Percentiles rank a stretch among this genome's conserved stretches.
Conservation (phyloP, 306 rosid genomes). For the Ormosia semicastrata region DNA sequence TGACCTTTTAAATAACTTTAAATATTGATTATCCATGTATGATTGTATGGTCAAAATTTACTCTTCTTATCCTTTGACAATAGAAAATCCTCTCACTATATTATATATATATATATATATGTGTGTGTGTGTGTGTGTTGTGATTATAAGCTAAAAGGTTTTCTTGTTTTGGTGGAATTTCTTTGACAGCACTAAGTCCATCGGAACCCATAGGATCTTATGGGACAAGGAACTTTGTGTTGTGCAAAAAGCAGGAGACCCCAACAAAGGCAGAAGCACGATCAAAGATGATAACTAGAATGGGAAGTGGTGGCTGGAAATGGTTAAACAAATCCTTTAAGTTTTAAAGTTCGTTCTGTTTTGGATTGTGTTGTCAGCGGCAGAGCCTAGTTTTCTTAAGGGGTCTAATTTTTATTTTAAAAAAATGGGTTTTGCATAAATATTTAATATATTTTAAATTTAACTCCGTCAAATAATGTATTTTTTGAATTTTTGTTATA, state of each 20-base stretch:
- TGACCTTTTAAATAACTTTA: too few relatives aligned
- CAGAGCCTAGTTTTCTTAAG: neutral
- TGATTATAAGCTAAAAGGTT: too few relatives aligned
- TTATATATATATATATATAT: too few relatives aligned
- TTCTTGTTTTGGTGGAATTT: neutral
- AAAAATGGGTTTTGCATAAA: too few relatives aligned
- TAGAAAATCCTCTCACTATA: too few relatives aligned
- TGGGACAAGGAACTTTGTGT: conserved; percentile 39
- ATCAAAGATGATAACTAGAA: conserved; percentile 24
- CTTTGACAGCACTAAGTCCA: conserved; percentile 40
- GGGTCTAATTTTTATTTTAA: neutral
- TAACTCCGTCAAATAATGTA: too few relatives aligned
- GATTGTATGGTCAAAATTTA: too few relatives aligned
- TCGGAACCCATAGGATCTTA: conserved; percentile 42
- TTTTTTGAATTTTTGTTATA: too few relatives aligned
- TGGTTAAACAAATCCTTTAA: conserved; percentile 32
- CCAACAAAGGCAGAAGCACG: neutral
- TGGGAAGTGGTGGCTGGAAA: conserved; percentile 34
- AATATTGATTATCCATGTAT: too few relatives aligned
- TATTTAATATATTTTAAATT: too few relatives aligned
- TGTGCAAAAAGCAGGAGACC: conserved; percentile 38
- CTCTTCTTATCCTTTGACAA: too few relatives aligned
- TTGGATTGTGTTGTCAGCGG: neutral
- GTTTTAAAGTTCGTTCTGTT: neutral
- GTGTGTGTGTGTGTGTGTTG: too few relatives aligned